Evolutionary conservation across 805 yeast species (phyloP).

Genomic region (Lipomyces sp.): DNA sequence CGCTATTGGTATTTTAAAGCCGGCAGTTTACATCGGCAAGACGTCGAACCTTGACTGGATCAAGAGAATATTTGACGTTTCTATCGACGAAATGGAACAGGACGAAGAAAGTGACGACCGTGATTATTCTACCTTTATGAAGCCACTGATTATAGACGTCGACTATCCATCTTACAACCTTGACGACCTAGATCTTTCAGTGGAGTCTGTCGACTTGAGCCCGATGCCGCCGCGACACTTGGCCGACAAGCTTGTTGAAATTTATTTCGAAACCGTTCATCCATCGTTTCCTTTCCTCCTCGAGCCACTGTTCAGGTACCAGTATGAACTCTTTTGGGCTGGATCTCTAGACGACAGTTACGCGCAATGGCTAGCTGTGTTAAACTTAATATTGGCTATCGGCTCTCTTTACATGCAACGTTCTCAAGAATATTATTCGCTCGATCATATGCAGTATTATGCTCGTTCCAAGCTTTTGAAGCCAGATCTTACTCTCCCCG

Average conservation of each 20-base stretch:
- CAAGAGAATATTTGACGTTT: constrained; percentile 14
- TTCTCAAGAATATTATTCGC: constrained; percentile 1
- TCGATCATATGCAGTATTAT: constrained; percentile 21
- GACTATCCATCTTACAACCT: constrained; percentile 13
- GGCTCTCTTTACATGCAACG: constrained; percentile 7
- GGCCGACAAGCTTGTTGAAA: constrained; percentile 15
- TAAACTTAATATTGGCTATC: constrained; percentile 19
- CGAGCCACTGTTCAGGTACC: constrained; percentile 20
- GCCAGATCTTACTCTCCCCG: constrained; percentile 19
- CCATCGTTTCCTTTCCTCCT: constrained; percentile 23
- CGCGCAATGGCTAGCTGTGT: constrained; percentile 21
- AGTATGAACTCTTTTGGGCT: constrained; percentile 18
- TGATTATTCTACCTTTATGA: constrained; percentile 1
- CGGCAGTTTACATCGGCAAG: constrained; percentile 22
- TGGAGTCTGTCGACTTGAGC: constrained; percentile 13
- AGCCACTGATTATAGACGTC: constrained; percentile 6
- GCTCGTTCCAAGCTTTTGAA: constrained; percentile 17
- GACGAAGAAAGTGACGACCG: constrained; percentile 6
- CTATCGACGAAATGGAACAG: too few relatives aligned
- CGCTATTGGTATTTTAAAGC: constrained; percentile 14
- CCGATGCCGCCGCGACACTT: constrained; percentile 14
- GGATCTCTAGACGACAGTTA: constrained; percentile 14
- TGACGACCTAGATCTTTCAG: constrained; percentile 16
- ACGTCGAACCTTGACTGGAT: constrained; percentile 21
- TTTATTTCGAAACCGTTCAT: constrained; percentile 21